A percentile compares a stretch with the other conserved stretches of the same genome.
phyloP scores from a whole-genome alignment of 441 rosid species.

The Brassica balearica region DNA sequence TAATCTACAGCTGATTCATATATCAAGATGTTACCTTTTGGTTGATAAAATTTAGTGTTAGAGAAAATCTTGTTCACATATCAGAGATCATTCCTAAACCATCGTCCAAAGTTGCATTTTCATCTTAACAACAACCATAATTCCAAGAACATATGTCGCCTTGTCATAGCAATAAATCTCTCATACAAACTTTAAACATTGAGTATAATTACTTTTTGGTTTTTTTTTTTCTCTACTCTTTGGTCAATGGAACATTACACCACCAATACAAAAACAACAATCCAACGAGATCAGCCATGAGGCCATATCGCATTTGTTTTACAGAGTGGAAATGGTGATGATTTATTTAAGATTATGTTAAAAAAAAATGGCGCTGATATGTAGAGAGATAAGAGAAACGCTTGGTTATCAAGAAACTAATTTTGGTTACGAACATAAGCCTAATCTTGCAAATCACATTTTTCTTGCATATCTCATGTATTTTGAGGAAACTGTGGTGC shows the following conservation, averaged over 20 bases:
- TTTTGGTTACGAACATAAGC: no score
- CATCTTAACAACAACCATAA: neutral
- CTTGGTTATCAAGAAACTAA: no score
- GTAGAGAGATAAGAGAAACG: no score
- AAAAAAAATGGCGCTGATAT: no score
- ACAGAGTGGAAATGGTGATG: no score
- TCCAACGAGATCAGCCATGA: no score
- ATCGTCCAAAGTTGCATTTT: neutral
- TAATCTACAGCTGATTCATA: neutral
- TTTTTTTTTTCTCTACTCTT: no score
- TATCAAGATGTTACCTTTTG: neutral
- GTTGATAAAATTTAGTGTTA: neutral
- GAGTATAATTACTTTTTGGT: neutral
- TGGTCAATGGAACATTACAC: no score
- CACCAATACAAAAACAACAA: no score
- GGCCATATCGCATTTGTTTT: no score
- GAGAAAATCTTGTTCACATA: neutral
- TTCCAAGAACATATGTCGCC: neutral
- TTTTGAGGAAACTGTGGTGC: neutral
- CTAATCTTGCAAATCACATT: neutral
- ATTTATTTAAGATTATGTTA: no score
- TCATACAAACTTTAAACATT: neutral
- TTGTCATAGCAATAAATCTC: neutral
- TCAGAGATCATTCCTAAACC: neutral
- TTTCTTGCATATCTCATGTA: no score